Conservation (phyloP, 257 asterid genomes). For the Lantana camara region DNA sequence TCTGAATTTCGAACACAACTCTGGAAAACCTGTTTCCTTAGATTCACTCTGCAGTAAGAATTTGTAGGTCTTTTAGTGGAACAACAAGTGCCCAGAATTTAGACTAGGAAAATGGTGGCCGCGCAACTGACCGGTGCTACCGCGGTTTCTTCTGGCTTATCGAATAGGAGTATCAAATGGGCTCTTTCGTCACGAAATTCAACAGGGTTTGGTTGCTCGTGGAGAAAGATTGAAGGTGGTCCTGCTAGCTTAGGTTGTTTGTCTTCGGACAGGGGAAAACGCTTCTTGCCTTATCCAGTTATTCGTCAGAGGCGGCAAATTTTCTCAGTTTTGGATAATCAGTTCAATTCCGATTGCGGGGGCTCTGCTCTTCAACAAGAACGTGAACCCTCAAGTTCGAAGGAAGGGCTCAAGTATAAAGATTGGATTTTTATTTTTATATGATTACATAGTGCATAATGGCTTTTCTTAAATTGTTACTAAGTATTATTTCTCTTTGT, state of each 20-base stretch:
- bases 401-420: constrained; percentile 42
- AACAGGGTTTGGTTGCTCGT: constrained; percentile 22
- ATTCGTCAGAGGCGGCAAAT: constrained; percentile 36
- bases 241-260: constrained; percentile 28
- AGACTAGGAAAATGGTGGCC: constrained; percentile 45
- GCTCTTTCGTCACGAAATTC: constrained; percentile 24
- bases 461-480: neutral
- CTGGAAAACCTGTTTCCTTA: neutral
- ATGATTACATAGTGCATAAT: neutral
- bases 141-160: constrained; percentile 35
- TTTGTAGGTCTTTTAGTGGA: constrained; percentile 13
- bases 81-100: neutral
- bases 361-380: constrained; percentile 29
- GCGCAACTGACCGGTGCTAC: constrained; percentile 47
- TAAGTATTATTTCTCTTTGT: constrained; percentile 17
- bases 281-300: constrained; percentile 34
- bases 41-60: constrained; percentile 15
- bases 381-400: constrained; percentile 23
- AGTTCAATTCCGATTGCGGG: constrained; percentile 40
- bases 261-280: constrained; percentile 29
- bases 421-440: neutral
- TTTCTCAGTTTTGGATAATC: constrained; percentile 32
- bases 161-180: constrained; percentile 27
- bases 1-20: constrained; percentile 6
- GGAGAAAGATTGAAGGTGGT: constrained; percentile 28